Conservation (phyloP, 2,329 filamentous ascomycete genomes). For the Ceratocystis lukuohia region DNA sequence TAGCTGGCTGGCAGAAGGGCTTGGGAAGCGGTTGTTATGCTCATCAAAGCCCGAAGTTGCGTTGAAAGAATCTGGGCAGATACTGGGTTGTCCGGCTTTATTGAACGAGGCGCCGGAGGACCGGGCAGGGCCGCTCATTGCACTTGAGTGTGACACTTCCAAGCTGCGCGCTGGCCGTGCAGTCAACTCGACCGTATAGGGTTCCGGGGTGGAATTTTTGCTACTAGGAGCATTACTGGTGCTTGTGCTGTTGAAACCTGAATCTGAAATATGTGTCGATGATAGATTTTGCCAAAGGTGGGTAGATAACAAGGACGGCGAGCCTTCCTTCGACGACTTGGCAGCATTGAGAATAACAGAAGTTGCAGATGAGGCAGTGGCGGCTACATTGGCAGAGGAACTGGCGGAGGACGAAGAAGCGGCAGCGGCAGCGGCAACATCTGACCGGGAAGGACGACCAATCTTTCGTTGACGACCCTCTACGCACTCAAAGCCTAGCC, state of each 20-base stretch:
- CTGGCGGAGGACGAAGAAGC: background rate
- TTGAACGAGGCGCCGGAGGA: background rate
- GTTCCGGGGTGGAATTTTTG: background rate
- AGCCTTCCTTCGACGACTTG: background rate
- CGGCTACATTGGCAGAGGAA: background rate
- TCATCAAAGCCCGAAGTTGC: background rate
- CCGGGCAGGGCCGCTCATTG: background rate
- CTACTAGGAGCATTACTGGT: background rate
- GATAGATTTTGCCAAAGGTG: background rate
- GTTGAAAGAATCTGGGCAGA: background rate
- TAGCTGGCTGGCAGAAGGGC: background rate
- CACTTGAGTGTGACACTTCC: background rate
- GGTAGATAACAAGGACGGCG: background rate
- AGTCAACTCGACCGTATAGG: background rate
- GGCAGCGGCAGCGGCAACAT: slow-evolving; percentile 8
- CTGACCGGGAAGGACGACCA: slow-evolving; percentile 25
- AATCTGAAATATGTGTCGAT: slow-evolving; percentile 10
- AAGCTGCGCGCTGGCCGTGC: background rate
- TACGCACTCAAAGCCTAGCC: slow-evolving; percentile 25
- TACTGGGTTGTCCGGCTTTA: background rate
- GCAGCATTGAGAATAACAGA: background rate
- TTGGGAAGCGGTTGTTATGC: background rate
- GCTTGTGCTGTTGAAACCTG: background rate
- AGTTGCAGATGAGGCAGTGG: background rate
- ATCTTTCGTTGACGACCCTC: slow-evolving; percentile 26